Base-by-base conservation (phyloP, 345 rosid genomes). In the Mangifera indica region DNA sequence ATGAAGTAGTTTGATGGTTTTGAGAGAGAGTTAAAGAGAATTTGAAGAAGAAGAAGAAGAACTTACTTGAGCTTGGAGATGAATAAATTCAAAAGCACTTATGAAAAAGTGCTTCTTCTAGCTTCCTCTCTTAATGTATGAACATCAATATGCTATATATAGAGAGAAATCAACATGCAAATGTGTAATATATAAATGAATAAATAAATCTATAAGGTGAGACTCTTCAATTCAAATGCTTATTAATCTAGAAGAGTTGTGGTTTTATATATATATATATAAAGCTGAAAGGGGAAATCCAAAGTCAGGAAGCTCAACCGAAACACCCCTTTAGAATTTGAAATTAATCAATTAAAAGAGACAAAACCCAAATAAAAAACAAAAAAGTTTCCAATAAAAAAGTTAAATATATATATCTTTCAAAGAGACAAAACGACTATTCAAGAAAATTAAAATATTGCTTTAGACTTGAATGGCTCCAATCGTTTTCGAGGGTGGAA, bases 281-380 rank as follows among this genome's bases (percentile, higher is more conserved):
- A 13, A 40, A 63, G 14, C 42, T 29, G 4, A 53, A 67, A 73
- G 14, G 18, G 4, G 21, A 7, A 60, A 73, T 55, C 60, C 61
- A 56, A 54, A 62, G 79, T 78, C 82, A 71, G 78, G 75, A 74
- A 78, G 74, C 63, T 72, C 79, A 79, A 48, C 77, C 0, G 70
- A 77, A 78, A 52, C 85, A 63, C 54, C 15, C 22, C 49, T 64
- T 64, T 10, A 17, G 54, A 29, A 42, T 20, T 76, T 79, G 66
- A 77, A 65, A 9, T 14, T 37, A 0, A 37, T 37, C 5, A 37
- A 37, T 22, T 59, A 18, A 44, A 65, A 64, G 42, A 37, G 42
- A 37, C 42, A 37, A 37, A 5, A 37, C 42, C 10, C 42, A 0
- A 37, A 37, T 37, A 37, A 37, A 37, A 37, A 37, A 37, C 10